Evolutionary conservation across 2,329 filamentous ascomycete species (phyloP).

Genomic region (Alternaria triticina): DNA sequence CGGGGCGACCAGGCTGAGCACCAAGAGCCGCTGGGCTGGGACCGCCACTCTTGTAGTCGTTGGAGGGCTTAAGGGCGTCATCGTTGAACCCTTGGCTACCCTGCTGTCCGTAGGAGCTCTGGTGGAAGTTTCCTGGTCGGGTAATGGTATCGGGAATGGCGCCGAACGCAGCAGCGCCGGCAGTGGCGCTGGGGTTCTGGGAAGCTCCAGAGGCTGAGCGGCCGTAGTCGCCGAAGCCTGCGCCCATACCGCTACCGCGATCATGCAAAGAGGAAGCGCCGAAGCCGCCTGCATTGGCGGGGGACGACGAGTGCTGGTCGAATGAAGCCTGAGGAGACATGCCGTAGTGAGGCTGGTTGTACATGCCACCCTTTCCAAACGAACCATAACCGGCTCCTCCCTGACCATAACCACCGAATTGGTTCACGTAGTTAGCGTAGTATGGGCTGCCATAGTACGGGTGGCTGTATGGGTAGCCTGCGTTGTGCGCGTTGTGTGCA

Average conservation of each 20-base stretch:
- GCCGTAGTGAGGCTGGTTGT: slow-evolving; percentile 67
- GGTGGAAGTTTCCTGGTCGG: slow-evolving; percentile 63
- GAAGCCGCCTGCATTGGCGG: slow-evolving; percentile 64
- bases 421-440: slow-evolving; percentile 68
- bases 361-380: slow-evolving; percentile 64
- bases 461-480: slow-evolving; percentile 58
- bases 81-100: slow-evolving; percentile 57
- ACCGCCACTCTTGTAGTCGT: slow-evolving; percentile 61
- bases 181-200: slow-evolving; percentile 59
- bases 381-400: slow-evolving; percentile 56
- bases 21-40: slow-evolving; percentile 66
- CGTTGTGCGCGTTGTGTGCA: slow-evolving; percentile 54
- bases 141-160: slow-evolving; percentile 66
- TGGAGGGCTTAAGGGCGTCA: slow-evolving; percentile 64
- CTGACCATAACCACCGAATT: slow-evolving; percentile 63
- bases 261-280: slow-evolving; percentile 55
- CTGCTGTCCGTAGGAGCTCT: slow-evolving; percentile 55
- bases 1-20: slow-evolving; percentile 65
- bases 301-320: slow-evolving; percentile 68
- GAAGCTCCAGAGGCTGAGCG: slow-evolving; percentile 65
- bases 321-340: slow-evolving; percentile 63
- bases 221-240: slow-evolving; percentile 65
- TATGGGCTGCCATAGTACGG: slow-evolving; percentile 69
- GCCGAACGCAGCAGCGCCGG: slow-evolving; percentile 57
- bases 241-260: slow-evolving; percentile 54